Evolutionary conservation across 2,329 filamentous ascomycete genomes (phyloP), one percentile per base, ranked within the genome.

Genomic region (Dothistroma septosporum): DNA sequence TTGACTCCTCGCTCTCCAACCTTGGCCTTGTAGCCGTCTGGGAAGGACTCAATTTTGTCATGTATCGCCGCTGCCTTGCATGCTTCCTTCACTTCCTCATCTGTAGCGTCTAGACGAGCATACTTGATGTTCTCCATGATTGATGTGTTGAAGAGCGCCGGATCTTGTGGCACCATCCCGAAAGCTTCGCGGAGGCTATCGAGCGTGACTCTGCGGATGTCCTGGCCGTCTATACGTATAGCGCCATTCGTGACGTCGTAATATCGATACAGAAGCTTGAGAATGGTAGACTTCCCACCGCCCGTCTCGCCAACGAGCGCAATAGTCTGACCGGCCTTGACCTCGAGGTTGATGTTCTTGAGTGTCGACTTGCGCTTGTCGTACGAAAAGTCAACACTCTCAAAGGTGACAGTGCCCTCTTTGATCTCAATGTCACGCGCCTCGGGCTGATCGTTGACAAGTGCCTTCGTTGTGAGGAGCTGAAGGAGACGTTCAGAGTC

Each of bases 1-100:
- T 90, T 91, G 53, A 88, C 87, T 4, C 91, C 91, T 31, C 83
- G 83, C 70, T 93, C 90, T 1, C 91, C 91, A 1, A 94, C 90
- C 9, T 83, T 75, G 0, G 90, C 91, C 4, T 88, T 82, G 69
- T 92, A 92, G 1, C 85, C 84, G 77, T 89, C 77, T 0, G 83
- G 77, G 66, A 89, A 87, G 0, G 73, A 77, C 56, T 82, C 70
- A 61, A 89, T 87, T 64, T 86, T 85, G 58, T 87, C 82, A 71
- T 89, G 86, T 28, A 89, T 83, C 1, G 82, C 80, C 2, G 86
- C 87, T 0, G 82, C 81, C 58, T 79, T 80, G 69, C 85, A 88
- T 0, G 86, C 87, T 2, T 81, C 81, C 53, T 82, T 77, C 52
- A 87, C 79, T 32, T 89, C 83, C 7, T 80, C 80, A 48, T 87